Conservation (phyloP, 2,329 filamentous ascomycete species). For the Exophiala phaeomuriformis region DNA sequence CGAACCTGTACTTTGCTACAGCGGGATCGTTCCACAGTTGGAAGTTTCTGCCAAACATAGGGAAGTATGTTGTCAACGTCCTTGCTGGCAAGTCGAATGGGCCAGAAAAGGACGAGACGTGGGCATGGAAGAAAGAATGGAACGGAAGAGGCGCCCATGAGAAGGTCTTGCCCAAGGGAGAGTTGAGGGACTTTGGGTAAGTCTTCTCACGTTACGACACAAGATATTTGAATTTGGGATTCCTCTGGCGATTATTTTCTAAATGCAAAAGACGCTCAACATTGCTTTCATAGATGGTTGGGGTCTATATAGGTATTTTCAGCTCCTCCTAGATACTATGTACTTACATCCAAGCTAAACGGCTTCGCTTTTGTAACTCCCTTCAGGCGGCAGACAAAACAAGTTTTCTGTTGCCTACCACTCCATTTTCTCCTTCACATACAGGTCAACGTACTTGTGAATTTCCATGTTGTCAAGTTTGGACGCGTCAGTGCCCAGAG, state of each 20-base stretch:
- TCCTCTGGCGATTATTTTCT: not conserved
- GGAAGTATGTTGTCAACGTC: slow-evolving; percentile 45
- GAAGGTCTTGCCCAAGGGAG: slow-evolving; percentile 27
- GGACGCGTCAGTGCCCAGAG: slow-evolving; percentile 67
- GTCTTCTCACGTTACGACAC: not conserved
- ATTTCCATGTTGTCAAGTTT: slow-evolving; percentile 73
- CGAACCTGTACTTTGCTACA: slow-evolving; percentile 53
- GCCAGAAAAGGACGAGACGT: slow-evolving; percentile 36
- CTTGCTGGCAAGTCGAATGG: slow-evolving; percentile 28
- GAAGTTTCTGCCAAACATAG: slow-evolving; percentile 59
- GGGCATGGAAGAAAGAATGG: slow-evolving; percentile 32
- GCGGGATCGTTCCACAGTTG: slow-evolving; percentile 59
- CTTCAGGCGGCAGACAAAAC: too few species aligned
- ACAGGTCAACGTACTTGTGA: slow-evolving; percentile 90
- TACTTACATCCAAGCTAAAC: not conserved
- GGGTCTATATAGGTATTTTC: not conserved
- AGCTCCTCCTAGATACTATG: not conserved
- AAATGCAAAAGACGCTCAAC: not conserved
- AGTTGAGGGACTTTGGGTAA: slow-evolving; percentile 25
- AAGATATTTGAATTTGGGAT: not conserved
- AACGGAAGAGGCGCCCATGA: slow-evolving; percentile 29
- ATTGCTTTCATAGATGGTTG: not conserved
- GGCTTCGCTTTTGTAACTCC: not conserved
- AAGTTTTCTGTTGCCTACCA: slow-evolving; percentile 25
- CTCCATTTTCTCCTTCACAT: slow-evolving; percentile 50